Evolutionary conservation across 345 rosid species (phyloP), one percentile per base, ranked within the genome.

Genomic region (Clarkia xantiana): DNA sequence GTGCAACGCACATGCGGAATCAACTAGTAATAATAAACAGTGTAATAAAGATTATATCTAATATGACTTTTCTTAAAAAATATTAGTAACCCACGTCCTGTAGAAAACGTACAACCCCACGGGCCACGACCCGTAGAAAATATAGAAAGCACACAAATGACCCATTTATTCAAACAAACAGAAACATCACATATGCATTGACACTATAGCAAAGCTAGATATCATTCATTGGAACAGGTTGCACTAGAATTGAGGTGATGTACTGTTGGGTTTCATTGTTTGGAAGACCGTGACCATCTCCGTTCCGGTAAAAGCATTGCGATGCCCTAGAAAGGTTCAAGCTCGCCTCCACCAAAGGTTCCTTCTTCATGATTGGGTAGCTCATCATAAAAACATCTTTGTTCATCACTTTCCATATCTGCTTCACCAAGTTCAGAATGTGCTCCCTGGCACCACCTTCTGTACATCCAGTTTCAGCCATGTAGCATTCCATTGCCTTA

Each of bases 271-370:
- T 57, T 8, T 40, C 53, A 1, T n/a, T 3, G 23, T 46, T 40
- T 0, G 53, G 49, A 14, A 40, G 10, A 0, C 53, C 67, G 14
- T 63, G 62, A 14, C 67, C 67, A 47, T 63, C 62, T 0, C 58
- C 62, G 15, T 57, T 40, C 14, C 44, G 53, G 54, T 47, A 63
- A 40, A 63, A 58, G 46, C 10, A 51, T 3, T 63, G 67, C 40
- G 54, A 47, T 2, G 16, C 38, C 18, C 59, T 47, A 2, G 51
- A 25, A 0, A 56, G 47, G 47, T 51, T 16, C 40, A 42, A 36
- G 40, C 50, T 17, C 3, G 62, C 52, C 10, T 10, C 25, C 0
- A 49, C 2, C 5, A 62, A 56, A 13, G 47, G 22, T 18, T 56
- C 14, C n/a, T n/a, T n/a, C 0, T n/a, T n/a, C n/a, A n/a, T n/a